Evolutionary conservation across 202 grass and related monocot genomes (phyloP).

Genomic region (Setaria italica): DNA sequence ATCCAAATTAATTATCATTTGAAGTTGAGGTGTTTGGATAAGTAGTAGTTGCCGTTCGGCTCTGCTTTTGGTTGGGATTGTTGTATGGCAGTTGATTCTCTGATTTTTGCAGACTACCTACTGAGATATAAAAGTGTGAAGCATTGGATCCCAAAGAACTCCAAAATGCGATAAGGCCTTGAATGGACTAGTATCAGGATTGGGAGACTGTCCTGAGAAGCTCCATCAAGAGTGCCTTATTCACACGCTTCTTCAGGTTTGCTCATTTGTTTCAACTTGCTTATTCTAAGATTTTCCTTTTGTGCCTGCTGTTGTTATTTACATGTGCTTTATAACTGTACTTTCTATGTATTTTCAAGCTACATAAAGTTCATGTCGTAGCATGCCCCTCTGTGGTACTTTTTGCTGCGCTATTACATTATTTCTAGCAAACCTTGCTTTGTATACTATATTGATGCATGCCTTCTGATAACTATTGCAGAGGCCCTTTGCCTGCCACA

Average conservation of each 20-base stretch:
- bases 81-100: conserved; percentile 17
- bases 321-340: neutral
- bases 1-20: conserved; percentile 21
- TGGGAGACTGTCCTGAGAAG: conserved; percentile 95
- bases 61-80: neutral
- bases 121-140: conserved; percentile 58
- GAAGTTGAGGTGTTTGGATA: neutral
- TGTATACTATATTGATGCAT: conserved; percentile 37
- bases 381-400: neutral
- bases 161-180: conserved; percentile 92
- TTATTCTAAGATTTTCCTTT: conserved; percentile 15
- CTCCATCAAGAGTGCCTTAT: conserved; percentile 81
- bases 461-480: conserved; percentile 45
- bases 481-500: conserved; percentile 76
- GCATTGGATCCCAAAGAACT: conserved; percentile 99
- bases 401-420: neutral
- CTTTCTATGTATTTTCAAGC: neutral
- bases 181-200: conserved; percentile 97
- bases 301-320: conserved; percentile 21
- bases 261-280: conserved; percentile 30
- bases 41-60: neutral
- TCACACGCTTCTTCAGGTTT: conserved; percentile 63
- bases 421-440: conserved; percentile 16
- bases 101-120: conserved; percentile 45
- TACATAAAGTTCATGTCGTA: conserved; percentile 1